A percentile compares a stretch with the other conserved stretches of the same genome.
phyloP scores from a whole-genome alignment of 257 asterid species.

The Scutellaria galericulata region DNA sequence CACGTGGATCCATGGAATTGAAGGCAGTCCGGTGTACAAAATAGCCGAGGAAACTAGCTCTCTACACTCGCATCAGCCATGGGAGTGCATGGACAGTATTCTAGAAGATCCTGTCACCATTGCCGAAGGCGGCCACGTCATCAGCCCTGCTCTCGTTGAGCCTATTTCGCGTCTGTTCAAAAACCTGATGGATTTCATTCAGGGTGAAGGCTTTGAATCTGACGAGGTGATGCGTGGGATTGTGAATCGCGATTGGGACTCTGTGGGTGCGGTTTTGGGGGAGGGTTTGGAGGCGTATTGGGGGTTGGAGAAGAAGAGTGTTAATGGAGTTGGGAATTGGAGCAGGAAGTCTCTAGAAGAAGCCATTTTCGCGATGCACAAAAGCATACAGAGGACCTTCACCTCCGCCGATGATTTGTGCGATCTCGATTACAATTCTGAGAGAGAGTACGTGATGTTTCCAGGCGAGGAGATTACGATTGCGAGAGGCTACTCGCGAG shows the following conservation, averaged over 20 bases:
- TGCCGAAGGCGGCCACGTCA: constrained; percentile 69
- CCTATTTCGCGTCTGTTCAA: constrained; percentile 61
- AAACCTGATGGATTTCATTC: constrained; percentile 70
- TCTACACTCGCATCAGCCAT: constrained; percentile 62
- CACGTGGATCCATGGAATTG: constrained; percentile 95
- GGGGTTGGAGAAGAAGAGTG: constrained; percentile 36
- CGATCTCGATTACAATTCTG: constrained; percentile 67
- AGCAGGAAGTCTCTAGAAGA: constrained; percentile 47
- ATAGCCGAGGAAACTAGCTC: constrained; percentile 57
- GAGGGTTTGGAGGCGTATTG: constrained; percentile 65
- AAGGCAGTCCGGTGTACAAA: constrained; percentile 72
- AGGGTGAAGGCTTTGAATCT: constrained; percentile 42
- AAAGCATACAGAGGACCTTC: constrained; percentile 70
- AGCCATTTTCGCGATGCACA: constrained; percentile 72
- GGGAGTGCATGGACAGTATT: constrained; percentile 81
- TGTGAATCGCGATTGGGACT: constrained; percentile 3
- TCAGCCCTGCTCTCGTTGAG: constrained; percentile 56
- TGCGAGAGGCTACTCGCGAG: constrained; percentile 66
- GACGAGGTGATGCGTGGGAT: constrained; percentile 28
- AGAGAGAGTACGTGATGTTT: constrained; percentile 68
- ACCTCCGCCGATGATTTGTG: constrained; percentile 70
- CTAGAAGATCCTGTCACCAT: constrained; percentile 55
- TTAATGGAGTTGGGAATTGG: constrained; percentile 52
- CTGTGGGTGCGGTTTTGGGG: constrained; percentile 66
- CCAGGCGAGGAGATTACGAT: constrained; percentile 87